Conservation (phyloP, 2,329 filamentous ascomycete genomes). For the Teratosphaeria nubilosa region DNA sequence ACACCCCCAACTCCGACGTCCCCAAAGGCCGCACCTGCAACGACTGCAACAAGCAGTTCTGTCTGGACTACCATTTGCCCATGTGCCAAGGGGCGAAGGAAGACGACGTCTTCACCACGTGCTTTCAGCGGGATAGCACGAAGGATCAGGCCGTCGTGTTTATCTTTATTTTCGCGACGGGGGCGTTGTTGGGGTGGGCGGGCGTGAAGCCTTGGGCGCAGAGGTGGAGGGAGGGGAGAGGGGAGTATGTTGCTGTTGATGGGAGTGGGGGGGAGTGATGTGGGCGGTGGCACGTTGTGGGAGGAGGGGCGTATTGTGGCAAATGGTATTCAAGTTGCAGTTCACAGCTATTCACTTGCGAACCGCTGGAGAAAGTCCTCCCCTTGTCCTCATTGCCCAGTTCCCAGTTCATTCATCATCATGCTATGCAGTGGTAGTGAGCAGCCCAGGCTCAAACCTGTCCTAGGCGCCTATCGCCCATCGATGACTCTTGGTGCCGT, state of each 20-base stretch:
- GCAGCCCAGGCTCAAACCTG: neutral
- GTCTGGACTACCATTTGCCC: conserved; percentile 50
- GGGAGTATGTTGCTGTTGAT: neutral
- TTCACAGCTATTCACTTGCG: neutral
- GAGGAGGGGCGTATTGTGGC: neutral
- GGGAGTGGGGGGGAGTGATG: conserved; percentile 30
- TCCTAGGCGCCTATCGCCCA: neutral
- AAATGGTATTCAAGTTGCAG: neutral
- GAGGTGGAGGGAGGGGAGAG: conserved; percentile 35
- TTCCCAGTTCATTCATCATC: neutral
- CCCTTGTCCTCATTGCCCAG: neutral
- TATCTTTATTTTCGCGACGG: conserved; percentile 55
- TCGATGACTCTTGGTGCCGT: neutral
- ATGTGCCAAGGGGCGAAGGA: conserved; percentile 54
- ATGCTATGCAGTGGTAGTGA: neutral
- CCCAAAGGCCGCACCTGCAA: conserved; percentile 40
- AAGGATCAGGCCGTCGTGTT: conserved; percentile 58
- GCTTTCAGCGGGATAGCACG: conserved; percentile 58
- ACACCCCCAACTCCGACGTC: conserved; percentile 6
- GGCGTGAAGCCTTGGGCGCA: conserved; percentile 49
- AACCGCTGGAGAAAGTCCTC: neutral
- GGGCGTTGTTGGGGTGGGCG: conserved; percentile 51
- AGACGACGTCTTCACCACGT: conserved; percentile 56
- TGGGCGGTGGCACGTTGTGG: neutral
- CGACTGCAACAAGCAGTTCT: conserved; percentile 60